These are phyloP conservation scores for Exophiala sp. DNA, from an alignment of 2,329 filamentous ascomycete species.

Conservation along the genomic window DNA sequence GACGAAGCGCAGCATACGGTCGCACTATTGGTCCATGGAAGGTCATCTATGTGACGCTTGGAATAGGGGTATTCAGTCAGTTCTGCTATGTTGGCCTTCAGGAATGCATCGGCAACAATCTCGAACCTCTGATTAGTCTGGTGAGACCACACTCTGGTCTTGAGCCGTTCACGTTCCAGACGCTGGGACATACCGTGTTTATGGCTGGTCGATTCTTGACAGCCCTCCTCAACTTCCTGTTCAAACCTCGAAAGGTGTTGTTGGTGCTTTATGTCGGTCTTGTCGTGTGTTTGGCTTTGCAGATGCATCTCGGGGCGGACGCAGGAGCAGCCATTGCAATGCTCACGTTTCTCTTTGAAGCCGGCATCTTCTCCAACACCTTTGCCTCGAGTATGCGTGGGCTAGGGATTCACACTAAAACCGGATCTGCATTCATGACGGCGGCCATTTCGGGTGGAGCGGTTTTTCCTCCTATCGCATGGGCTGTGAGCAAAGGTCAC, in stretches of 20 bases:
- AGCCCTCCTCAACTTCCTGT: slow-evolving; percentile 50
- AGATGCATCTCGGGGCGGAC: slow-evolving; percentile 47
- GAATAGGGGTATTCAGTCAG: slow-evolving; percentile 51
- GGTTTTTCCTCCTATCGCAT: slow-evolving; percentile 54
- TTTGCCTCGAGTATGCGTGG: slow-evolving; percentile 58
- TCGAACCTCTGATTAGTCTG: slow-evolving; percentile 42
- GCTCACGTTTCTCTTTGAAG: slow-evolving; percentile 58
- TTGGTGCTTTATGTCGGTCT: slow-evolving; percentile 52
- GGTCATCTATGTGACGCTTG: slow-evolving; percentile 56
- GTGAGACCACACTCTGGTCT: slow-evolving; percentile 34
- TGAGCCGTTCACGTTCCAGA: slow-evolving; percentile 44
- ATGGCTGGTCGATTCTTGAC: slow-evolving; percentile 57
- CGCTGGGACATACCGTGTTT: slow-evolving; percentile 57
- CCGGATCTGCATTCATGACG: slow-evolving; percentile 52
- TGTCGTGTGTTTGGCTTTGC: slow-evolving; percentile 51
- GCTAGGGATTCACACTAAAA: slow-evolving; percentile 56
- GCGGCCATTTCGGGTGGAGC: slow-evolving; percentile 54
- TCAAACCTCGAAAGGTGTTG: slow-evolving; percentile 59
- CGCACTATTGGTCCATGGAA: slow-evolving; percentile 44
- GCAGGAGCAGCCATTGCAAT: slow-evolving; percentile 48
- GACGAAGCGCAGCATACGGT: slow-evolving; percentile 49
- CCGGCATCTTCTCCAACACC: slow-evolving; percentile 57
- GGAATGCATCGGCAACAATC: slow-evolving; percentile 53
- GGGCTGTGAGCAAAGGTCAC: slow-evolving; percentile 38
- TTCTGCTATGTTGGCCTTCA: slow-evolving; percentile 62